Evolutionary conservation across 441 rosid species (phyloP).

Genomic region (Gossypium davidsonii): DNA sequence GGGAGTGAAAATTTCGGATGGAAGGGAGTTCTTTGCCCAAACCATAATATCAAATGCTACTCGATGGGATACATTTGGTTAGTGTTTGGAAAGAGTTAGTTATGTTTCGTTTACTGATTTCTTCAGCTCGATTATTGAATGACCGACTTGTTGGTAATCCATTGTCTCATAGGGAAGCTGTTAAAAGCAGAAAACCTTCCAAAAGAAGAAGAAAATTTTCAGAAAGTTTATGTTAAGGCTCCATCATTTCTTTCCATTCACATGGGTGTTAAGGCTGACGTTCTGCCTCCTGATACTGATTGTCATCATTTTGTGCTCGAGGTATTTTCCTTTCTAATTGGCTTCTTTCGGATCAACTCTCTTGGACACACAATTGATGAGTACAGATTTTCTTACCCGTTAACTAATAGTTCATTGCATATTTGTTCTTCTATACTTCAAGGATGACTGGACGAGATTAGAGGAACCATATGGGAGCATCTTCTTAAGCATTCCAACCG

Average conservation of each 20-base stretch:
- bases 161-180: conserved; percentile 56
- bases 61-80: conserved; percentile 99
- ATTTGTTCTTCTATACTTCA: conserved; percentile 8
- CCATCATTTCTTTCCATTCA: conserved; percentile 98
- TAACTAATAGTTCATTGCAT: neutral
- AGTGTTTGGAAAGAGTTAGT: conserved; percentile 24
- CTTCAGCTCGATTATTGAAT: conserved; percentile 9
- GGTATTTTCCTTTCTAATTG: conserved; percentile 33
- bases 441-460: conserved; percentile 65
- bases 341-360: neutral
- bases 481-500: conserved; percentile 93
- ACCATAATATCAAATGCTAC: conserved; percentile 95
- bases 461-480: conserved; percentile 88
- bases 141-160: neutral
- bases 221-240: conserved; percentile 81
- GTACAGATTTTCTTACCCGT: neutral
- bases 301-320: conserved; percentile 95
- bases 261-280: conserved; percentile 84
- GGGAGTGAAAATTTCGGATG: conserved; percentile 84
- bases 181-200: conserved; percentile 79
- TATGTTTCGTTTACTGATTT: conserved; percentile 1
- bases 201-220: conserved; percentile 84
- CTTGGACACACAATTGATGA: neutral
- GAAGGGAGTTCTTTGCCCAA: conserved; percentile 66
- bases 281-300: conserved; percentile 80